Base-by-base conservation (phyloP, 2,329 filamentous ascomycete species). In the Fonsecaea pugnacius region DNA sequence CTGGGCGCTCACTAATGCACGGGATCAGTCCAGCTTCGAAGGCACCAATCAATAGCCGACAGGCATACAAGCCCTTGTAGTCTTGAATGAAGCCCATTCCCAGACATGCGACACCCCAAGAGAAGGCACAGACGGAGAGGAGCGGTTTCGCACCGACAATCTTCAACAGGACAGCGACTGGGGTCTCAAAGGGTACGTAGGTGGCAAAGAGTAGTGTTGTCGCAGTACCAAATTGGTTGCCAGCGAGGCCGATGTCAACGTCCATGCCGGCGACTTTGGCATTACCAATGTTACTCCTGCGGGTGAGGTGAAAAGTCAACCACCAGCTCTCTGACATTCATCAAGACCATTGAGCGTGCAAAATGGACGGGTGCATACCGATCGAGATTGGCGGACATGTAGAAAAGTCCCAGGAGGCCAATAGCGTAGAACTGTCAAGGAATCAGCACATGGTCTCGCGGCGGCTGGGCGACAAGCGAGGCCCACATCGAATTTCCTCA, bases 81-180 rank as follows among this genome's bases (percentile, higher is more conserved):
- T 73, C 77, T 46, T 75, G 63, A 4, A 78, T 78, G 64, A 84
- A 83, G 4, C 82, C 83, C 18, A 43, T 43, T 7, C 38, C 38
- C 7, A 43, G 38, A 14, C 38, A 43, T 6, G 16, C n/a, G 38
- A 43, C 6, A 18, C 43, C 52, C 64, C 54, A 65, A 24, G 18
- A 54, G 38, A 62, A 46, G 9, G 48, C 35, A 36, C 18, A 58
- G 18, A 33, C 38, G 1, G 58, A 30, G 54, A 90, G 77, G 65
- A 87, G 83, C 1, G 89, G 89, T 66, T 82, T 84, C 55, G 88
- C 78, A 64, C 78, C 53, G 14, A 65, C 52, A 18, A 43, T 82
- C 78, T 92, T 92, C 53, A 92, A 79, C 27, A 91, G 76, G 58
- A 92, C 84, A 72, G 90, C 90, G 69, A 87, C 89, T 0, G 88